Evolutionary conservation across 1,139 yeast species (phyloP).

Genomic region (Blastobotrys persicus): DNA sequence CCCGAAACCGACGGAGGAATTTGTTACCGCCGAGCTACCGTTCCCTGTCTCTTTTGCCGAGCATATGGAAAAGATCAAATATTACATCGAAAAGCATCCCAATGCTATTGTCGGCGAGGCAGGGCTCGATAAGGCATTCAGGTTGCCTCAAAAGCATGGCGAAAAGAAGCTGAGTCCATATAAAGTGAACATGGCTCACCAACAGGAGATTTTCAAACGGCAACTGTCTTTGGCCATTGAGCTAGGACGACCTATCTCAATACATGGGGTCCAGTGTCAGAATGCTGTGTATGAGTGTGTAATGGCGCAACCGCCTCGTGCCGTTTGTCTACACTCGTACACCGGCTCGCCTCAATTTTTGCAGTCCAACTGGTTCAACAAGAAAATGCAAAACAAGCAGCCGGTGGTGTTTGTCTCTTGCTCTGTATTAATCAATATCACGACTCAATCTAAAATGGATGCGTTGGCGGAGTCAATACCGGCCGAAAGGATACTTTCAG

Average conservation of each 20-base stretch:
- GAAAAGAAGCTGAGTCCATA: constrained; percentile 42
- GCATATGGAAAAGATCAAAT: constrained; percentile 40
- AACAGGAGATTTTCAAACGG: constrained; percentile 47
- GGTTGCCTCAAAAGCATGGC: constrained; percentile 48
- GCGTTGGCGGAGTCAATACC: constrained; percentile 39
- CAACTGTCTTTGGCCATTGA: constrained; percentile 57
- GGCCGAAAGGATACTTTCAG: constrained; percentile 44
- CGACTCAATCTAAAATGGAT: constrained; percentile 27
- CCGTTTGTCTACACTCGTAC: constrained; percentile 74
- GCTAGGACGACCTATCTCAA: constrained; percentile 54
- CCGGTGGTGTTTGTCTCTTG: constrained; percentile 47
- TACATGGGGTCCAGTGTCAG: constrained; percentile 84
- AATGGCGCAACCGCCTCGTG: constrained; percentile 26
- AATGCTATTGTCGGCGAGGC: constrained; percentile 68
- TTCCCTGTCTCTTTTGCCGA: constrained; percentile 50
- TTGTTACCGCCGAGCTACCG: constrained; percentile 54
- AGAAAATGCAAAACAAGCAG: constrained; percentile 28
- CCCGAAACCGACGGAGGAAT: constrained; percentile 42
- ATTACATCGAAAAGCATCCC: constrained; percentile 32
- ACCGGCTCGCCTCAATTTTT: constrained; percentile 71
- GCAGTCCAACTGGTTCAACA: constrained; percentile 45
- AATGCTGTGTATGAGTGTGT: constrained; percentile 54
- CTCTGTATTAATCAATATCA: constrained; percentile 53
- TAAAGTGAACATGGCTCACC: constrained; percentile 64
- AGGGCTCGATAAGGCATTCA: constrained; percentile 77